phyloP scores from a whole-genome alignment of 208 protist species.

The Trypanosoma caninum region DNA sequence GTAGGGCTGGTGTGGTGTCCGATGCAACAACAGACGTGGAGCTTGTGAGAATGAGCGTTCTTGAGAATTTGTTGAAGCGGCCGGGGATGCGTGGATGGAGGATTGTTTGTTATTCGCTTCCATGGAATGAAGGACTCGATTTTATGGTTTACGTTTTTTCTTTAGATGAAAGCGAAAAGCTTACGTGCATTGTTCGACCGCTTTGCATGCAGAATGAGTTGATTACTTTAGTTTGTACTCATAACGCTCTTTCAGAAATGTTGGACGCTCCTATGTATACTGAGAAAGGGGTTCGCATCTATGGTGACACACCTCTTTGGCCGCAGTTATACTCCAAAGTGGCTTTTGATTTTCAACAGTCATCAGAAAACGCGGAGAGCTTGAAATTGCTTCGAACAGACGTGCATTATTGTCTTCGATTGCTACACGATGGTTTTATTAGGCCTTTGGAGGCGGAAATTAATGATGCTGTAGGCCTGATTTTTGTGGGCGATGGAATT shows the following conservation, averaged over 20 bases:
- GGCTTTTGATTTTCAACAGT: constrained; percentile 35
- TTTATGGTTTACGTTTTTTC: constrained; percentile 38
- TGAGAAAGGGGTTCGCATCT: constrained; percentile 25
- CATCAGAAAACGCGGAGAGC: constrained; percentile 6
- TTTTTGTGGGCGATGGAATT: constrained; percentile 50
- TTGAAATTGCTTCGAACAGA: constrained; percentile 12
- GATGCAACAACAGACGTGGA: constrained; percentile 5
- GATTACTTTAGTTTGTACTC: constrained; percentile 17
- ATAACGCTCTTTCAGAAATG: constrained; percentile 28
- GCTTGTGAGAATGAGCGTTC: constrained; percentile 22
- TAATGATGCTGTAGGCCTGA: constrained; percentile 19
- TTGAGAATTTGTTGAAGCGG: constrained; percentile 26
- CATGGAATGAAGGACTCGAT: constrained; percentile 41
- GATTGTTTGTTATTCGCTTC: constrained; percentile 47
- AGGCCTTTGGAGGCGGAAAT: constrained; percentile 26
- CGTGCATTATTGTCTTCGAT: constrained; percentile 31
- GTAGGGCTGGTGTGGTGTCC: neutral
- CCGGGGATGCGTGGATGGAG: constrained; percentile 28
- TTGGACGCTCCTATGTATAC: constrained; percentile 35
- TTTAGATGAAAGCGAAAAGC: neutral
- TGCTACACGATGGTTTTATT: constrained; percentile 39
- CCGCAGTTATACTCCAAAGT: constrained; percentile 52
- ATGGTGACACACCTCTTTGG: constrained; percentile 59
- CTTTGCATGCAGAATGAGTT: constrained; percentile 17
- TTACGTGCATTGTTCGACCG: constrained; percentile 7